A percentile compares a stretch with the other conserved stretches of the same genome.
Evolutionary conservation across 805 yeast genomes (phyloP).

Genomic region (Wickerhamiella brachini): DNA sequence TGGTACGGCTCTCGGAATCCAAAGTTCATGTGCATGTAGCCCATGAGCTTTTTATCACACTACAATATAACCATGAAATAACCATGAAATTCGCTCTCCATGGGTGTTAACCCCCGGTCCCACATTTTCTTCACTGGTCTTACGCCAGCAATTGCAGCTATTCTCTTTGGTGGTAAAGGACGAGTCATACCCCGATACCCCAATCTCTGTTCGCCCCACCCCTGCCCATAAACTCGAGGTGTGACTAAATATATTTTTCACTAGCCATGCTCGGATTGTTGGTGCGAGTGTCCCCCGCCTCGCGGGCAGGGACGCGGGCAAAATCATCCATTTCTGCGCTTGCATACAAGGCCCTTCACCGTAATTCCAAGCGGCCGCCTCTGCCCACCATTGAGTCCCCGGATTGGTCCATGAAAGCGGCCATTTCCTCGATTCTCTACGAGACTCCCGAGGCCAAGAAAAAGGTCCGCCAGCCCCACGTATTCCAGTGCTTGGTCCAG

Average conservation of each 20-base stretch:
- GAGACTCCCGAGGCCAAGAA: constrained; percentile 58
- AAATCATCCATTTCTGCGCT: constrained; percentile 70
- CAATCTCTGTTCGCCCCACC: too few species aligned
- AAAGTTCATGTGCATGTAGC: constrained; percentile 70
- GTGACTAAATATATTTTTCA: not conserved
- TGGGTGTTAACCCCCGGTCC: too few species aligned
- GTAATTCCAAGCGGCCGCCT: constrained; percentile 76
- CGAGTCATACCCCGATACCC: too few species aligned
- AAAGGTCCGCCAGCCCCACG: constrained; percentile 69
- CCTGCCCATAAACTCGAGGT: not conserved
- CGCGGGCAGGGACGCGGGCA: constrained; percentile 1
- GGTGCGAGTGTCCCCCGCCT: not conserved
- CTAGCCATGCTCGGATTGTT: not conserved
- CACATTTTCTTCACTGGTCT: too few species aligned
- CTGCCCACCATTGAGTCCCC: constrained; percentile 90
- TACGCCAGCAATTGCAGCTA: too few species aligned
- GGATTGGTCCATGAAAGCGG: constrained; percentile 90
- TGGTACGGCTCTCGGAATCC: constrained; percentile 92
- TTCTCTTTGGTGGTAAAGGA: too few species aligned
- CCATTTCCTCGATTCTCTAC: constrained; percentile 87
- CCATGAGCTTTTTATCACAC: constrained; percentile 89
- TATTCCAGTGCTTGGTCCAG: constrained; percentile 91
- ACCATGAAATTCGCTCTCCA: too few species aligned
- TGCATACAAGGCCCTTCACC: constrained; percentile 84
- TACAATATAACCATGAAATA: too few species aligned